Evolutionary conservation across 2,329 filamentous ascomycete genomes (phyloP), one percentile per base, ranked within the genome.

Genomic region (Fusarium burgessii): DNA sequence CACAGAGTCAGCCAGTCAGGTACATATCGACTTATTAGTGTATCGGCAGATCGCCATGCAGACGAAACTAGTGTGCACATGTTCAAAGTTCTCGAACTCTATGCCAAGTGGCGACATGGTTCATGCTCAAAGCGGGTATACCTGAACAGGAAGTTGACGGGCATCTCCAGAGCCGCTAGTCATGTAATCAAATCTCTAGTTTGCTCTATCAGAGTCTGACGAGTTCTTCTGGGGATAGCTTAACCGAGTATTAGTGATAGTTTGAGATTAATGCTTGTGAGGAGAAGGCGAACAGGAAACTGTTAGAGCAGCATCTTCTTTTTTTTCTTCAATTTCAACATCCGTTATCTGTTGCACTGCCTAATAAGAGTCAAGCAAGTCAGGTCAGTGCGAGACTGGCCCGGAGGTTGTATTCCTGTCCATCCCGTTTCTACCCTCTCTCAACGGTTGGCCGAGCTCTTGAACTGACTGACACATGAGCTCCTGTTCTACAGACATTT

Each of bases 101-200:
- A n/a, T 46, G 40, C 62, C 40, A 62, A 56, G 64, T 67, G 64
- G 64, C 64, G 56, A 61, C 64, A 62, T 43, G 64, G 64, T 67
- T 67, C 36, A 68, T 50, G 42, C 49, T 41, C 66, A 36, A 60
- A 20, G 43, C 64, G 64, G 63, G 64, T 56, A 67, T 67, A 41
- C 63, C 64, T 67, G 64, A 67, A 57, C 33, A 68, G 64, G 64
- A 67, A 67, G 64, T 67, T 67, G 49, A 56, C 64, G 63, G 49
- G 50, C 64, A 67, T 67, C 35, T 52, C 57, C 17, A 54, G 25
- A 68, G 63, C 56, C 64, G 57, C 64, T 67, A 67, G 62, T 62
- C 56, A 67, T 62, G 55, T 62, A 67, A 62, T 57, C 57, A 36
- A 68, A 36, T 56, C 50, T 42, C 51, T 67, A 62, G 64, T 57